These are phyloP conservation scores for Cystobasidium tubakii DNA, from an alignment of 768 basidiomycete species.

Conservation along the genomic window DNA sequence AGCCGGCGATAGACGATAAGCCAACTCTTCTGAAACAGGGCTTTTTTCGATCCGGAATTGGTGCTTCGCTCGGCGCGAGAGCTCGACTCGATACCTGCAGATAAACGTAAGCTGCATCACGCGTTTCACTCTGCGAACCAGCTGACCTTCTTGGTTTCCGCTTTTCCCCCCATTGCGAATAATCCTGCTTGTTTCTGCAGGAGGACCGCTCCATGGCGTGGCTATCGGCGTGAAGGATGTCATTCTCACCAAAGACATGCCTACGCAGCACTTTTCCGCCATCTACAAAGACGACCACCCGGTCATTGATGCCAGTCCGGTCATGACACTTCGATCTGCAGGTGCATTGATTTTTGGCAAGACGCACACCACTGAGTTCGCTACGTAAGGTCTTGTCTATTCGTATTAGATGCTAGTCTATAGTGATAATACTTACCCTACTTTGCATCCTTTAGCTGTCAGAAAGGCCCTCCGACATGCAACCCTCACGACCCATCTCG, in stretches of 20 bases:
- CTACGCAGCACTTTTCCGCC: constrained; percentile 47
- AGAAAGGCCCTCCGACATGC: constrained; percentile 13
- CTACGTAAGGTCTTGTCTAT: constrained; percentile 38
- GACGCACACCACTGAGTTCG: constrained; percentile 47
- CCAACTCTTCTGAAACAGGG: constrained; percentile 21
- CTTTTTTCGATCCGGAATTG: constrained; percentile 43
- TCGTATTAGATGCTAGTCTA: neutral
- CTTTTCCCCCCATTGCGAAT: too few species aligned
- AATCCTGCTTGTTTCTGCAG: neutral
- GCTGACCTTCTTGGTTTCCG: too few species aligned
- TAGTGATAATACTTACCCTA: neutral
- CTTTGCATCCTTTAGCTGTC: neutral
- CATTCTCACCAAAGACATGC: constrained; percentile 46
- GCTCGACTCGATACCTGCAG: constrained; percentile 43
- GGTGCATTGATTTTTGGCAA: constrained; percentile 47
- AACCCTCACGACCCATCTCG: constrained; percentile 45
- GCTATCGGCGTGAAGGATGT: constrained; percentile 47
- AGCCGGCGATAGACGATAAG: neutral
- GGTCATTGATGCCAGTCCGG: constrained; percentile 43
- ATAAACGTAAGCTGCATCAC: constrained; percentile 25
- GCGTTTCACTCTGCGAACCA: neutral
- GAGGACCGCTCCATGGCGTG: constrained; percentile 46
- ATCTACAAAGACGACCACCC: constrained; percentile 46
- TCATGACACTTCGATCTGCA: constrained; percentile 43
- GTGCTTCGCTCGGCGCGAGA: constrained; percentile 40